Base-by-base conservation (phyloP, 1,139 yeast genomes). In the Debaryomyces robertsiae region DNA sequence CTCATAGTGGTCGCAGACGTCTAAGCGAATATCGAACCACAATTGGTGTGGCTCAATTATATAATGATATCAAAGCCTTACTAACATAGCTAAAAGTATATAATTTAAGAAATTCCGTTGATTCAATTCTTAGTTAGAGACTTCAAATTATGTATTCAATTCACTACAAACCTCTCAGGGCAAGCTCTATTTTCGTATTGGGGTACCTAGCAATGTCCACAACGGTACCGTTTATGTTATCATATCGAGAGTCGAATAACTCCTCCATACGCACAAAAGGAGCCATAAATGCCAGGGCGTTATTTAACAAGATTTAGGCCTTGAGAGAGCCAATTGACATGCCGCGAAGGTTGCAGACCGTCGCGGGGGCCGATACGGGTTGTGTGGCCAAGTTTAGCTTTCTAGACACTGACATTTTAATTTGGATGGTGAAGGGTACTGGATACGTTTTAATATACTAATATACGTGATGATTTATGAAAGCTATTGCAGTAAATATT, bases 121-220 rank as follows among this genome's bases (percentile, higher is more conserved):
- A n/a, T 6, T 10, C n/a, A 29, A 29, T 14, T 6, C 11, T n/a
- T 15, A 10, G 25, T 19, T 25, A 10, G 6, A 25, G 11, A 10
- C 11, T 25, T 11, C 10, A 25, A 6, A 22, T 17, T 22, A 50
- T 52, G 55, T 48, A 49, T 38, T 38, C 50, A 3, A 34, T 49
- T 25, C 54, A 42, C 30, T 45, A 44, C 42, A 50, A 43, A 42
- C 50, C 50, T 16, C 44, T 14, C 16, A 52, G 48, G 38, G 42
- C 58, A 18, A 52, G 62, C 9, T 60, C 72, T 18, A 57, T 63
- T 29, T 52, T 70, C 39, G 52, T 70, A 38, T 57, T 72, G 40
- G 65, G 70, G 27, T 73, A 73, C 53, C 65, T 73, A 50, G 67
- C 73, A 3, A 41, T 69, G 6, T 68, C 75, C 5, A 58, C 73